These are phyloP conservation scores for Oryza nivara DNA, from an alignment of 176 grass and related monocot species.

Conservation along the genomic window DNA sequence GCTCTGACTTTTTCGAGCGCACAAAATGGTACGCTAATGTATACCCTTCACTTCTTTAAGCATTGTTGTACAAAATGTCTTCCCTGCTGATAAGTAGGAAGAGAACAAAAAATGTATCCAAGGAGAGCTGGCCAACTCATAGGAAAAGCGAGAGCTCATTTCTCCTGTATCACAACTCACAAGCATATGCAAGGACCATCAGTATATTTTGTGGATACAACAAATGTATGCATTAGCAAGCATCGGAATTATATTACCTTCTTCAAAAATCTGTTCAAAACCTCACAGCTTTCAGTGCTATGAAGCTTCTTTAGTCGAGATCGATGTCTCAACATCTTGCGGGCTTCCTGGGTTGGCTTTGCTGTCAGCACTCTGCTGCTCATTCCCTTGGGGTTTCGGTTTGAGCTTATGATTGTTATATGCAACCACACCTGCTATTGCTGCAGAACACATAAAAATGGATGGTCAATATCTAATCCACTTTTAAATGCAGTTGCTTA, in stretches of 20 bases:
- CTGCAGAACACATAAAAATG: slow-evolving; percentile 53
- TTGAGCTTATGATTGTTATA: slow-evolving; percentile 95
- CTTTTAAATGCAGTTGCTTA: slow-evolving; percentile 20
- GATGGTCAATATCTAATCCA: slow-evolving; percentile 19
- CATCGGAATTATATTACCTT: slow-evolving; percentile 38
- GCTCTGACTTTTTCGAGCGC: slow-evolving; percentile 7
- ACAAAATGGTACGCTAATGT: slow-evolving; percentile 32
- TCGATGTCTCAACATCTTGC: slow-evolving; percentile 49
- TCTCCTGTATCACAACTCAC: slow-evolving; percentile 44
- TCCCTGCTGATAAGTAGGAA: slow-evolving; percentile 11
- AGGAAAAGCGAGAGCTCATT: slow-evolving; percentile 33
- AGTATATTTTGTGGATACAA: background rate
- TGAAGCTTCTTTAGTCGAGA: slow-evolving; percentile 55
- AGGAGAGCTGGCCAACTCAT: slow-evolving; percentile 37
- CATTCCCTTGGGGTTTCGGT: slow-evolving; percentile 53
- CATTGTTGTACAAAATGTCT: slow-evolving; percentile 52
- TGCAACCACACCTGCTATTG: slow-evolving; percentile 89
- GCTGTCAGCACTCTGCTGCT: slow-evolving; percentile 40
- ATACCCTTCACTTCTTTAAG: slow-evolving; percentile 32
- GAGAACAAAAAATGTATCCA: slow-evolving; percentile 36
- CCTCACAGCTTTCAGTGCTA: slow-evolving; percentile 28
- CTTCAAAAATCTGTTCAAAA: slow-evolving; percentile 25
- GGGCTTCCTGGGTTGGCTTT: slow-evolving; percentile 47
- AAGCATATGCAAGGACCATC: slow-evolving; percentile 35
- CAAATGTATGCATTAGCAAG: background rate